Conservation (phyloP, 2,329 filamentous ascomycete species). For the Monosporascus sp. region DNA sequence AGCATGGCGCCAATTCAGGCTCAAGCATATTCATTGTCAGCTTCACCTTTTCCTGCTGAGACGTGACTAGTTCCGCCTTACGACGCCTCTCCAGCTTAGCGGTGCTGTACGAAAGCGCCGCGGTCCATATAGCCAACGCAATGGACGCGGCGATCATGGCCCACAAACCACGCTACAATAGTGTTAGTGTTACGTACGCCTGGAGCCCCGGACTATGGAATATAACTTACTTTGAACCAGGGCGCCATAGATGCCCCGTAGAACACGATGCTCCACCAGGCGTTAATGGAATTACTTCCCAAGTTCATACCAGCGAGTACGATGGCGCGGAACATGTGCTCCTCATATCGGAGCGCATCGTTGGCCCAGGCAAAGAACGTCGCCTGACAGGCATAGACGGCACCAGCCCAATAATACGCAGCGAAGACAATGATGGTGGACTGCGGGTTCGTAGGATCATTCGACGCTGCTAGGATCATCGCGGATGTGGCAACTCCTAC, state of each 20-base stretch:
- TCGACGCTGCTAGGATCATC: constrained; percentile 54
- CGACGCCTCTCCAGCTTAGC: constrained; percentile 29
- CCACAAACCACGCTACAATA: constrained; percentile 59
- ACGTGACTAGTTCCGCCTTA: constrained; percentile 12
- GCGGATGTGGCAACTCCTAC: constrained; percentile 58
- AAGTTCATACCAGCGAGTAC: constrained; percentile 71
- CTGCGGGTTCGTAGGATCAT: constrained; percentile 29
- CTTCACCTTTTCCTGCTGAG: background rate
- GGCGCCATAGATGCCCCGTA: constrained; percentile 64
- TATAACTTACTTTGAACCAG: constrained; percentile 52
- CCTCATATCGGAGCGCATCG: constrained; percentile 60
- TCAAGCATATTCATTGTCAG: too few species aligned
- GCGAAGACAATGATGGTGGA: constrained; percentile 54
- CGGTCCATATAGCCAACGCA: constrained; percentile 56
- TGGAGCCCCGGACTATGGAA: background rate
- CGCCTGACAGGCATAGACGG: constrained; percentile 68
- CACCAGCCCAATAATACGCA: constrained; percentile 66
- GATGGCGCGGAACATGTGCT: constrained; percentile 58
- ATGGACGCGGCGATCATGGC: constrained; percentile 65
- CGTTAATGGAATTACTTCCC: constrained; percentile 63
- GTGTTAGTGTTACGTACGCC: constrained; percentile 4
- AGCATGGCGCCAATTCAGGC: too few species aligned
- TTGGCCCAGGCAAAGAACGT: constrained; percentile 76
- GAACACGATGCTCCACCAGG: constrained; percentile 70
- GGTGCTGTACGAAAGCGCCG: constrained; percentile 43